phyloP scores from a whole-genome alignment of 2,329 filamentous ascomycete genomes.

The Neospermospora avenae region DNA sequence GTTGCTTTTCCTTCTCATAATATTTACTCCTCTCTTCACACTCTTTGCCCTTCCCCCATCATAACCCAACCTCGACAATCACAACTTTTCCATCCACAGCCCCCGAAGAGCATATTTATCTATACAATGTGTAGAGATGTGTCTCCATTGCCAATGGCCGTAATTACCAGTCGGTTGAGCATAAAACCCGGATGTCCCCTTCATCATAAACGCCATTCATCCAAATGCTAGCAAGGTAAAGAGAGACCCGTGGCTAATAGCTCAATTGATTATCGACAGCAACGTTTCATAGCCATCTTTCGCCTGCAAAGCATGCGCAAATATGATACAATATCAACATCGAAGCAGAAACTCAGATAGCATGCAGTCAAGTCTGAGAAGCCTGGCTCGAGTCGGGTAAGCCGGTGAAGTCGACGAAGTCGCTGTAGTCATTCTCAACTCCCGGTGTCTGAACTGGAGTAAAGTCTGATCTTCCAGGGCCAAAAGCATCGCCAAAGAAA shows the following conservation, averaged over 20 bases:
- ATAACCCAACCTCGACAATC: no score
- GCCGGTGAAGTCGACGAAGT: slow-evolving; percentile 19
- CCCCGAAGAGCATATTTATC: not conserved
- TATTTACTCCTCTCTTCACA: no score
- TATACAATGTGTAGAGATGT: not conserved
- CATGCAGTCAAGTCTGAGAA: slow-evolving; percentile 6
- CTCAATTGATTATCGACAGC: not conserved
- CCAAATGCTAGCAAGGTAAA: no score
- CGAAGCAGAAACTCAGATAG: not conserved
- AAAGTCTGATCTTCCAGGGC: not conserved
- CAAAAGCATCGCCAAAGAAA: slow-evolving; percentile 20
- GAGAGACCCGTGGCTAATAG: not conserved
- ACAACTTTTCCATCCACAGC: not conserved
- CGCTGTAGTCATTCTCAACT: slow-evolving; percentile 11
- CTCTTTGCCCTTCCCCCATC: no score
- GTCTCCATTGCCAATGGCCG: not conserved
- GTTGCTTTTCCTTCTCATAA: no score
- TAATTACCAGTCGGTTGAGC: not conserved
- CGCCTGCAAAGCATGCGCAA: not conserved
- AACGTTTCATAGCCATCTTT: not conserved
- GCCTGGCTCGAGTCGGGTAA: slow-evolving; percentile 8
- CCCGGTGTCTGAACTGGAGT: slow-evolving; percentile 16
- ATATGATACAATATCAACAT: slow-evolving; percentile 2
- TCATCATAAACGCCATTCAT: no score
- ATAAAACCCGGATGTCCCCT: no score